These are phyloP conservation scores for Gaeumannomyces tritici DNA, from an alignment of 2,329 filamentous ascomycete species.

Conservation along the genomic window DNA sequence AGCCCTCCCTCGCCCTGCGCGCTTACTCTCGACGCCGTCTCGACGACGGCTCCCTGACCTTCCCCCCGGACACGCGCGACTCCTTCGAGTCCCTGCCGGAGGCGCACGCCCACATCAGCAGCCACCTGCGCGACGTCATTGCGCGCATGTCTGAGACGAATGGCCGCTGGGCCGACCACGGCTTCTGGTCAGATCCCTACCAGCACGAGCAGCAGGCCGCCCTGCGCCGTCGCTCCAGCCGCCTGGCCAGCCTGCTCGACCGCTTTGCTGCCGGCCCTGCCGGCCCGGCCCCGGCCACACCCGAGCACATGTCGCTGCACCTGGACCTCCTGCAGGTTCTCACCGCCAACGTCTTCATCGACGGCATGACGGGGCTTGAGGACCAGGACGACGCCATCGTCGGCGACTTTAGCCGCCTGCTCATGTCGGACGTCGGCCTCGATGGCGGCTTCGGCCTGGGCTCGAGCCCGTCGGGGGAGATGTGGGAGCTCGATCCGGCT, in stretches of 20 bases:
- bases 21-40: slow-evolving; percentile 6
- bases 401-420: neutral
- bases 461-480: neutral
- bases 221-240: slow-evolving; percentile 8
- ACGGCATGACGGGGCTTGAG: slow-evolving; percentile 5
- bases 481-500: neutral
- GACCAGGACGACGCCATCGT: neutral
- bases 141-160: slow-evolving; percentile 12
- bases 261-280: slow-evolving; percentile 8
- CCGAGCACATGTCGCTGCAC: slow-evolving; percentile 9
- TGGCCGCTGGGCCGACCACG: neutral
- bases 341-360: slow-evolving; percentile 9
- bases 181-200: slow-evolving; percentile 13
- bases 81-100: slow-evolving; percentile 7
- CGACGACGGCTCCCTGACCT: neutral
- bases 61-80: neutral
- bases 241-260: slow-evolving; percentile 9
- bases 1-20: slow-evolving; percentile 13
- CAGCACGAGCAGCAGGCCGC: slow-evolving; percentile 12
- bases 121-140: slow-evolving; percentile 12
- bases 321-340: slow-evolving; percentile 13
- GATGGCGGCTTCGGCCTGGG: neutral
- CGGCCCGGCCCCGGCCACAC: slow-evolving; percentile 6
- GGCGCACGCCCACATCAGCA: slow-evolving; percentile 8
- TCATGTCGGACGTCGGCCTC: neutral